These are phyloP conservation scores for Paramecium pentaurelia DNA, from an alignment of 73 alveolate genomes.

Conservation along the genomic window DNA sequence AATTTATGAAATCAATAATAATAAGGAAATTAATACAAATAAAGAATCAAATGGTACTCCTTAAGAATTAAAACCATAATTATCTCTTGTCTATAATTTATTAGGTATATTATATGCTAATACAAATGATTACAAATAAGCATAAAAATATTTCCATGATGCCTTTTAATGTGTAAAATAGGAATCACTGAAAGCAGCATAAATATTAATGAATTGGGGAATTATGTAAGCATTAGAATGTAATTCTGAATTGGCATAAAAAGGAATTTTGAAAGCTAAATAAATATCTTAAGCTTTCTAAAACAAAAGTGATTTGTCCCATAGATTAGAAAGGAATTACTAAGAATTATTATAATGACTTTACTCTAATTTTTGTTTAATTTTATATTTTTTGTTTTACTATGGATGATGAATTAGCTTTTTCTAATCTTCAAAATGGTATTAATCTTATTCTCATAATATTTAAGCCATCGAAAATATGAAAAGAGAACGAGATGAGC, in stretches of 20 bases:
- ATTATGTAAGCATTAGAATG: neutral
- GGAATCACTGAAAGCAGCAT: neutral
- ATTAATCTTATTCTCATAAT: neutral
- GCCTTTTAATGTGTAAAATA: neutral
- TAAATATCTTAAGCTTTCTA: neutral
- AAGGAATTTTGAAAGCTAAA: neutral
- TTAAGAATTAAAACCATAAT: neutral
- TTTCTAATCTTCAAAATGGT: neutral
- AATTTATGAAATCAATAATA: neutral
- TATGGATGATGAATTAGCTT: slow-evolving; percentile 47
- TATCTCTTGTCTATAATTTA: neutral
- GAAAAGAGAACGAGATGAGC: slow-evolving; percentile 47
- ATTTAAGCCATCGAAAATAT: slow-evolving; percentile 27
- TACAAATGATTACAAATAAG: neutral
- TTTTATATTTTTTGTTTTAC: neutral
- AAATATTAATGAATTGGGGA: neutral
- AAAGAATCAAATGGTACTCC: neutral
- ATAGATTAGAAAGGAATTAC: neutral
- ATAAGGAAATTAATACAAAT: neutral
- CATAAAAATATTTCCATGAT: neutral
- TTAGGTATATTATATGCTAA: neutral
- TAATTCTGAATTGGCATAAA: neutral
- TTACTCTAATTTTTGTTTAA: neutral
- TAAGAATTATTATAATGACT: neutral
- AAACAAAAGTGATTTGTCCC: neutral